Evolutionary conservation across 2,329 filamentous ascomycete species (phyloP).

Genomic region (Cladosporium cucumerinum): DNA sequence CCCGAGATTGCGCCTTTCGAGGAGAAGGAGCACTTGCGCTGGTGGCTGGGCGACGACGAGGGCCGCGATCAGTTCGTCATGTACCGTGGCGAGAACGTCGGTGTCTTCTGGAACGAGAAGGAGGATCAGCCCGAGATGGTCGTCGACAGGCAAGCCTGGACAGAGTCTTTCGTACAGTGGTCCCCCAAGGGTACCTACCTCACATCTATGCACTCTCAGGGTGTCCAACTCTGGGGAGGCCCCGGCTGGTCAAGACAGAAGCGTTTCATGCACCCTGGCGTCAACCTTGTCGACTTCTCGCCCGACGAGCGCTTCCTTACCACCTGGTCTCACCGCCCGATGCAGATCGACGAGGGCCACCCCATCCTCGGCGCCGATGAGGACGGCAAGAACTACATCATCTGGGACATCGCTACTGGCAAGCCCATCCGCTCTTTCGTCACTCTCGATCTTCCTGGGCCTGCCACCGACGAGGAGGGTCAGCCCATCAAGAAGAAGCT

Average conservation of each 20-base stretch:
- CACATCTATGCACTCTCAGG: slow-evolving; percentile 90
- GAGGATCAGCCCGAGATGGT: slow-evolving; percentile 83
- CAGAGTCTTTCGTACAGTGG: slow-evolving; percentile 97
- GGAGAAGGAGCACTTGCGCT: slow-evolving; percentile 91
- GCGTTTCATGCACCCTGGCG: slow-evolving; percentile 90
- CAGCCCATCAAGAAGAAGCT: slow-evolving; percentile 81
- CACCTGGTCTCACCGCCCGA: slow-evolving; percentile 93
- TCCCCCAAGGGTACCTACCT: slow-evolving; percentile 92
- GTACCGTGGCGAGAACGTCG: slow-evolving; percentile 87
- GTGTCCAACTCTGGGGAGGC: slow-evolving; percentile 96
- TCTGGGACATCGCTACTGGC: slow-evolving; percentile 91
- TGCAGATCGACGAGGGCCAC: slow-evolving; percentile 86
- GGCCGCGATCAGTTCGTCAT: slow-evolving; percentile 94
- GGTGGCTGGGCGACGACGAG: slow-evolving; percentile 84
- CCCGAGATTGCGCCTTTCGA: slow-evolving; percentile 80
- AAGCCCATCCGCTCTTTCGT: slow-evolving; percentile 91
- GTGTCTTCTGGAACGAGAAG: slow-evolving; percentile 98
- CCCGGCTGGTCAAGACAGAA: slow-evolving; percentile 84
- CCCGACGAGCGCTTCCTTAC: slow-evolving; percentile 89
- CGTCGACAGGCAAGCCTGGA: slow-evolving; percentile 94
- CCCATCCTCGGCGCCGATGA: slow-evolving; percentile 74
- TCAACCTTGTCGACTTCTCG: slow-evolving; percentile 95
- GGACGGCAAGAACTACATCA: slow-evolving; percentile 98
- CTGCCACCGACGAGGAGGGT: slow-evolving; percentile 58
- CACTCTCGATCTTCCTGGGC: slow-evolving; percentile 74